Conservation (phyloP, 164 flowering plant species). For the Kalanchoe fedtschenkoi region DNA sequence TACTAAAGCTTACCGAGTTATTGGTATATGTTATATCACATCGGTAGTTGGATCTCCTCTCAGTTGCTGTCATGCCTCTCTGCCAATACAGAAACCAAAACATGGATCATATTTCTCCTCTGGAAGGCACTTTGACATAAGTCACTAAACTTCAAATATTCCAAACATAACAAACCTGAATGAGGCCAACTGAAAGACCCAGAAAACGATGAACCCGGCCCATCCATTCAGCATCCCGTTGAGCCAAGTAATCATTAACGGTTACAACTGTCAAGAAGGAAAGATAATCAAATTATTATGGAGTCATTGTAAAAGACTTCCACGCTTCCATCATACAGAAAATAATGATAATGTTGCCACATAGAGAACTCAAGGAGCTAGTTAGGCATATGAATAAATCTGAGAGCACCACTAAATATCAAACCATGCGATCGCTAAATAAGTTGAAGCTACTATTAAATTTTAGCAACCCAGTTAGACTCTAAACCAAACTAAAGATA, state of each 20-base stretch:
- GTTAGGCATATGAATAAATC: background rate
- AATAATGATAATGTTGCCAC: background rate
- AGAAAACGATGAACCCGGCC: slow-evolving; percentile 93
- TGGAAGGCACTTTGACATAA: background rate
- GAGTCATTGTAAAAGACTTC: background rate
- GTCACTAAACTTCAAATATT: background rate
- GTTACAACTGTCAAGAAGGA: slow-evolving; percentile 61
- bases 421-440: background rate
- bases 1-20: slow-evolving; percentile 62
- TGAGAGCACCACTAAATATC: background rate
- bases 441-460: no score
- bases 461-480: background rate
- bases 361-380: background rate
- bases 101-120: background rate
- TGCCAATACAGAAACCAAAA: slow-evolving; percentile 12
- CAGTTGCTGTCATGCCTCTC: slow-evolving; percentile 73
- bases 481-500: background rate
- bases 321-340: background rate
- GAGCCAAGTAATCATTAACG: slow-evolving; percentile 97
- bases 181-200: slow-evolving; percentile 97
- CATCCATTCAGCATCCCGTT: slow-evolving; percentile 99
- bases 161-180: slow-evolving; percentile 47
- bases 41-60: slow-evolving; percentile 66
- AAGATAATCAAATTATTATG: background rate
- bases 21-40: slow-evolving; percentile 96